phyloP scores from a whole-genome alignment of 169 alveolate species.

The Miamiensis avidus region DNA sequence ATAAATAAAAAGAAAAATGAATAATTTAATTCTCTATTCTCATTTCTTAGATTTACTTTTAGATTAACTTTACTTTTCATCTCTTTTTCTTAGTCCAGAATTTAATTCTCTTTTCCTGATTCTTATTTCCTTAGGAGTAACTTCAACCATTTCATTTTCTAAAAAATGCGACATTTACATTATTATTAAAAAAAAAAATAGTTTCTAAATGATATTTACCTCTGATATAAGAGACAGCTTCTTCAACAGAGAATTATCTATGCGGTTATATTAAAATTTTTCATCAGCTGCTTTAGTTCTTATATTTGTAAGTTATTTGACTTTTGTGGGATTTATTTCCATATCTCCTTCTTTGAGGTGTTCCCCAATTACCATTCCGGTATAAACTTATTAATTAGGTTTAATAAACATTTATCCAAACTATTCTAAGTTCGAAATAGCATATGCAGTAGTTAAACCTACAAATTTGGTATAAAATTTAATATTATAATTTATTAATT shows the following conservation, averaged over 20 bases:
- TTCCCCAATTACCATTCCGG: constrained; percentile 78
- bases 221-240: constrained; percentile 87
- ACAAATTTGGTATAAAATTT: too few relatives aligned
- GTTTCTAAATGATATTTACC: constrained; percentile 31
- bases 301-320: constrained; percentile 65
- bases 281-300: constrained; percentile 66
- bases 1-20: too few relatives aligned
- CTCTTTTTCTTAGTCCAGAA: constrained; percentile 22
- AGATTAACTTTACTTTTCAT: too few relatives aligned
- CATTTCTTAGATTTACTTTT: too few relatives aligned
- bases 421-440: constrained; percentile 60
- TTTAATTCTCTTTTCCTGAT: constrained; percentile 82
- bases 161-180: neutral
- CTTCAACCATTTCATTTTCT: constrained; percentile 92
- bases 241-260: constrained; percentile 74
- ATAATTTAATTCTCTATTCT: too few relatives aligned
- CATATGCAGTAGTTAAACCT: constrained; percentile 64
- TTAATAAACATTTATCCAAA: constrained; percentile 67
- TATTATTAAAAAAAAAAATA: neutral
- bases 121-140: constrained; percentile 92
- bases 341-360: constrained; percentile 61
- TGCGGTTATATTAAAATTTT: constrained; percentile 56
- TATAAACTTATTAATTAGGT: constrained; percentile 58
- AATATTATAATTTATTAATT: too few relatives aligned
- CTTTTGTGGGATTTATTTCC: constrained; percentile 72